Evolutionary conservation across 2,329 filamentous ascomycete species (phyloP).

Genomic region (Aspergillus vadensis): DNA sequence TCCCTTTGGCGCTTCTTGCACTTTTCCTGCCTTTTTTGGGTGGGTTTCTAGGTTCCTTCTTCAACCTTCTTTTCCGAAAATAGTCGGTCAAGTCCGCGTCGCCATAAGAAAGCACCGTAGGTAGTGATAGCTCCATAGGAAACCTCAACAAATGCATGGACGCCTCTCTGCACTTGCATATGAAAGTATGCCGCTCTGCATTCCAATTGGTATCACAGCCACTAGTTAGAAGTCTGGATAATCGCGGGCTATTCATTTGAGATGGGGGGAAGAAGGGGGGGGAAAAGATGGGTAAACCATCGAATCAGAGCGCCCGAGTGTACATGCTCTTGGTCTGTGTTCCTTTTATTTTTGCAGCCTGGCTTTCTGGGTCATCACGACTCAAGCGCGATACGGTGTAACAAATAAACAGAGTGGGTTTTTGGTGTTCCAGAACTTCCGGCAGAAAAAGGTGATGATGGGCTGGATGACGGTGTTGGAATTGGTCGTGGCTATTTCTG

Average conservation of each 20-base stretch:
- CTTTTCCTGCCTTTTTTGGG: neutral
- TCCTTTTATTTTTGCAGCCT: constrained; percentile 6
- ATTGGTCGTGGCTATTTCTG: constrained; percentile 1
- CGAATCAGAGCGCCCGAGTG: neutral
- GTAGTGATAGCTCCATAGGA: neutral
- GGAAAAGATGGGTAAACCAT: neutral
- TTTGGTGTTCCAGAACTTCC: constrained; percentile 19
- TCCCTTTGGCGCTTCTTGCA: neutral
- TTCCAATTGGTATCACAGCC: neutral
- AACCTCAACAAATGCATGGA: neutral
- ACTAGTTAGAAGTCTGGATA: constrained; percentile 1
- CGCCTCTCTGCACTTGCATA: constrained; percentile 2
- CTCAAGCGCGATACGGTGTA: constrained; percentile 12
- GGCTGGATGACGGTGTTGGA: no score
- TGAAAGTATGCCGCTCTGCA: neutral
- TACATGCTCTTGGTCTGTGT: neutral
- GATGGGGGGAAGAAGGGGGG: neutral
- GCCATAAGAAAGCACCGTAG: neutral
- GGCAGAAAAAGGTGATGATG: constrained; percentile 5
- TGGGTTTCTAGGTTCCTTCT: constrained; percentile 10
- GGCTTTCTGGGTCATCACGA: constrained; percentile 13
- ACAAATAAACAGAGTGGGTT: constrained; percentile 13
- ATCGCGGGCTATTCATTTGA: neutral
- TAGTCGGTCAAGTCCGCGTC: constrained; percentile 3
- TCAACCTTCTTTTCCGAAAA: constrained; percentile 12